These are phyloP conservation scores for Daphne laureola DNA, from an alignment of 441 rosid genomes.

Conservation along the genomic window DNA sequence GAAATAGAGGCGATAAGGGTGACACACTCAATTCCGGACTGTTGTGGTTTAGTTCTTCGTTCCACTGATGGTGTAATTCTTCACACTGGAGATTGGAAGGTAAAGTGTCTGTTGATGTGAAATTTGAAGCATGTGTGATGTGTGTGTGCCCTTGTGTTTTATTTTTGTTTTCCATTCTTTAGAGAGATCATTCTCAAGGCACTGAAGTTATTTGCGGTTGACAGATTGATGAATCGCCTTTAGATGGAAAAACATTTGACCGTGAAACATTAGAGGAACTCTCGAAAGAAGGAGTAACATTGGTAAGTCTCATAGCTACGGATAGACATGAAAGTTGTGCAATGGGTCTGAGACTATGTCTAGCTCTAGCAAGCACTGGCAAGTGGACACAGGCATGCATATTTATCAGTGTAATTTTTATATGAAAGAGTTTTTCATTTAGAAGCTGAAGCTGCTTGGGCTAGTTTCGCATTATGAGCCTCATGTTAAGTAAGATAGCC, in stretches of 20 bases:
- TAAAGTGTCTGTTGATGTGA: conserved; percentile 11
- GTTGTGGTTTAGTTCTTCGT: conserved; percentile 92
- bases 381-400: no score
- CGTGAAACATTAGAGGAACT: conserved; percentile 80
- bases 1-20: conserved; percentile 92
- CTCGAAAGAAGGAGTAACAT: conserved; percentile 93
- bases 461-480: no score
- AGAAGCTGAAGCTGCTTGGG: no score
- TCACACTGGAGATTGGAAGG: conserved; percentile 99
- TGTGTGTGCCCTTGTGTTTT: background rate
- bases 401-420: no score
- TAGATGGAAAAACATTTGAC: conserved; percentile 86
- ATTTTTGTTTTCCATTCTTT: conserved; percentile 13
- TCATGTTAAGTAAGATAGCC: no score
- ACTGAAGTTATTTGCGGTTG: conserved; percentile 18
- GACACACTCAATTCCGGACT: conserved; percentile 98
- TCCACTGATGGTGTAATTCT: conserved; percentile 95
- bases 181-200: conserved; percentile 15
- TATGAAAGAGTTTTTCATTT: no score
- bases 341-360: no score
- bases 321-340: no score
- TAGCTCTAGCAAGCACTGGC: no score
- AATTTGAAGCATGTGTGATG: no score
- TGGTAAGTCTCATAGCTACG: conserved; percentile 44
- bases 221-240: conserved; percentile 93